Evolutionary conservation across 805 yeast species (phyloP).

Genomic region (Cyberlindnera misumaiensis): DNA sequence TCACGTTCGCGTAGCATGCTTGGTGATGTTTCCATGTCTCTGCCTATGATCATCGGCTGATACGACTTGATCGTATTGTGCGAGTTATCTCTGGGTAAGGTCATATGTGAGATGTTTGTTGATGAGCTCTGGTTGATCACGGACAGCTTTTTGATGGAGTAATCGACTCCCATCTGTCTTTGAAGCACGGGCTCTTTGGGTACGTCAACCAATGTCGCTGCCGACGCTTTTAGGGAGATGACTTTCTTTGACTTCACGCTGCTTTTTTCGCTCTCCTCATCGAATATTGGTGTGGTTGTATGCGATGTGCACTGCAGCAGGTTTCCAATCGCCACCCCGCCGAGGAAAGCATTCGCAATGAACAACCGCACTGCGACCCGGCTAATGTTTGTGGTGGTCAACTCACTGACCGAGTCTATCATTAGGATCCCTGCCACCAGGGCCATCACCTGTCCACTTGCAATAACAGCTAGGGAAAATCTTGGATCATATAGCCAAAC

Average conservation of each 20-base stretch:
- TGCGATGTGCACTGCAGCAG: conserved; percentile 1
- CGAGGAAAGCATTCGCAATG: conserved; percentile 6
- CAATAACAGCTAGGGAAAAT: too few species aligned
- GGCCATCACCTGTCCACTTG: conserved; percentile 2
- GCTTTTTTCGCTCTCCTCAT: not conserved
- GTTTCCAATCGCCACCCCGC: conserved; percentile 8
- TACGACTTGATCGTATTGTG: conserved; percentile 2
- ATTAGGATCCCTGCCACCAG: conserved; percentile 22
- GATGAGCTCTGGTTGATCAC: conserved; percentile 20
- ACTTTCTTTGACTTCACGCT: not conserved
- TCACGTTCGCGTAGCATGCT: conserved; percentile 17
- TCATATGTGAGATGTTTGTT: conserved; percentile 4
- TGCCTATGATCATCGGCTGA: not conserved
- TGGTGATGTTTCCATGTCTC: conserved; percentile 1
- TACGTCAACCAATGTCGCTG: conserved; percentile 22
- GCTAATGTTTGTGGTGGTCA: not conserved
- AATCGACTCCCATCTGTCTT: not conserved
- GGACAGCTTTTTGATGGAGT: conserved; percentile 18
- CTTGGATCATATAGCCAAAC: not conserved
- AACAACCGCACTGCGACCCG: conserved; percentile 8
- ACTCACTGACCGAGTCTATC: not conserved
- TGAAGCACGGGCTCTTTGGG: not conserved
- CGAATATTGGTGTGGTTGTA: not conserved
- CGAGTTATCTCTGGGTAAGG: not conserved
- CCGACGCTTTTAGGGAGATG: conserved; percentile 21